A percentile compares a stretch with the other conserved stretches of the same genome.
Conservation (phyloP, 2,329 filamentous ascomycete genomes). For the Chaetoscypha palmicola region DNA sequence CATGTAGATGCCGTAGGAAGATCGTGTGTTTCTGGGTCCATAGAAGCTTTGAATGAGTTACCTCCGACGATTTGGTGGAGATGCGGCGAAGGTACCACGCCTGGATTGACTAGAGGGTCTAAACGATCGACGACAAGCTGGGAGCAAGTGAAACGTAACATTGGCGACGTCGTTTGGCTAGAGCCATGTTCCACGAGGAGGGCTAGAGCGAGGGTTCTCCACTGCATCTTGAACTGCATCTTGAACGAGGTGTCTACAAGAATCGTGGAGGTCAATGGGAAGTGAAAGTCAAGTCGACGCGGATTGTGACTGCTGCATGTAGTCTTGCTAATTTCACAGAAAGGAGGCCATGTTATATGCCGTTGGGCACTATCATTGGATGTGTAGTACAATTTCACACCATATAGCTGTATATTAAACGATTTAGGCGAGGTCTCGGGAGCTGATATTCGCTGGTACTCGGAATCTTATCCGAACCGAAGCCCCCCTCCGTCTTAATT, state of each 20-base stretch:
- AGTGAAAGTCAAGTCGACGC: not conserved
- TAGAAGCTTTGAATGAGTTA: slow-evolving; percentile 14
- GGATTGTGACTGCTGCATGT: slow-evolving; percentile 1
- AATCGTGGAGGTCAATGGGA: not conserved
- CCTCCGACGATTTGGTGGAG: slow-evolving; percentile 16
- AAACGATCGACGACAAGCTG: slow-evolving; percentile 15
- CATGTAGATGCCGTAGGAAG: slow-evolving; percentile 9
- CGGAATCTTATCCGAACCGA: no score
- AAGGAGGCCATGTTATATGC: slow-evolving; percentile 8
- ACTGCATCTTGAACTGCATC: slow-evolving; percentile 13
- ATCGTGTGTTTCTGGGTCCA: slow-evolving; percentile 11
- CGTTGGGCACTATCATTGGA: slow-evolving; percentile 8
- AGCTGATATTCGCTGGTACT: no score
- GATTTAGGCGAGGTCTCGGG: slow-evolving; percentile 14
- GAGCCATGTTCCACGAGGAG: slow-evolving; percentile 8
- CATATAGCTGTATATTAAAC: slow-evolving; percentile 13
- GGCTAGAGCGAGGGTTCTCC: slow-evolving; percentile 6
- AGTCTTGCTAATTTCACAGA: not conserved
- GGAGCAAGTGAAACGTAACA: slow-evolving; percentile 15
- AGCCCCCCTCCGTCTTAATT: no score
- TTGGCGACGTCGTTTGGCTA: slow-evolving; percentile 10
- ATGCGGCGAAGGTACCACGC: slow-evolving; percentile 12
- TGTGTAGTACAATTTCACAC: slow-evolving; percentile 11
- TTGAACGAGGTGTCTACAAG: slow-evolving; percentile 4
- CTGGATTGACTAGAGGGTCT: slow-evolving; percentile 14